Evolutionary conservation across 2,329 filamentous ascomycete species (phyloP), one percentile per base, ranked within the genome.

Genomic region (Apiospora sp.): DNA sequence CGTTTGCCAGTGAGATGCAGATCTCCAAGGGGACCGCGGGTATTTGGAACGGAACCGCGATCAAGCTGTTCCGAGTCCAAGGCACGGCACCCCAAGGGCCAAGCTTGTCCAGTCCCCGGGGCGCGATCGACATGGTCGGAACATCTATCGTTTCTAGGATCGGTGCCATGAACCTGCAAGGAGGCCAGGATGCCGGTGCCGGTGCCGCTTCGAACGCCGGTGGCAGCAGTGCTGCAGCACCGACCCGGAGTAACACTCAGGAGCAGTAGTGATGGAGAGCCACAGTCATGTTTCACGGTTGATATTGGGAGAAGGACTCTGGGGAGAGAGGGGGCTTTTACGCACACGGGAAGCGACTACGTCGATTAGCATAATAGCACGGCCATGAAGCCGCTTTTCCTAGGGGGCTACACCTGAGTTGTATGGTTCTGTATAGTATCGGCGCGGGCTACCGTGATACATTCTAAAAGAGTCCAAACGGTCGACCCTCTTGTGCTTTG

Each of bases 71-170:
- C 84, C 92, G 91, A 69, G 95, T 98, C 3, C 94, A 97, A 81
- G 94, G 97, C 80, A 93, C 93, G 22, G 93, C 92, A 2, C 89
- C 94, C 1, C 88, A 93, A 76, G 93, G 95, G 0, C 95, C 95
- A 4, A 94, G 92, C 16, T 83, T 99, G 74, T 90, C 94, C 34
- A 94, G 93, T 46, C 96, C 96, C 0, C 90, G 95, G 73, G 96
- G 95, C 0, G 96, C 96, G 0, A 95, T 98, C 3, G 96, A 98
- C 82, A 95, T 95, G 0, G 95, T 98, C 0, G 96, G 96, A 0
- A 96, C 92, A 82, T 96, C 95, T 76, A 91, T 98, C 70, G 94
- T 97, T 27, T 93, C 93, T 74, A 89, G 95, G 43, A 96, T 98
- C 77, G 94, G 94, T 8, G 93, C 92, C 72, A 90, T 96, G 75